Evolutionary conservation across 306 rosid species (phyloP).

Genomic region (Aeschynomene evenia): DNA sequence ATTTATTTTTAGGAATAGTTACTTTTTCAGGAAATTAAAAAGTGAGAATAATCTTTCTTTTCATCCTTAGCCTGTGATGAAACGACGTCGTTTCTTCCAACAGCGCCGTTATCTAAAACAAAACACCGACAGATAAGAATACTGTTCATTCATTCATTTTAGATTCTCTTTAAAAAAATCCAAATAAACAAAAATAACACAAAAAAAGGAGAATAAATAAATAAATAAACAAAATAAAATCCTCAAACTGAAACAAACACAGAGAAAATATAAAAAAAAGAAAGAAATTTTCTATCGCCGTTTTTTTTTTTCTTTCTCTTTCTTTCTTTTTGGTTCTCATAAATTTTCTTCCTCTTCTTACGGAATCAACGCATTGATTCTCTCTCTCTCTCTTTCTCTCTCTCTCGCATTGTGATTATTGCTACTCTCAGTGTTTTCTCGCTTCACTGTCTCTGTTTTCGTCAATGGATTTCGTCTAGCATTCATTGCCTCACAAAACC

Average conservation of each 20-base stretch:
- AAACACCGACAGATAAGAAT: no score
- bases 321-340: background rate
- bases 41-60: background rate
- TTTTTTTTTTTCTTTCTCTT: background rate
- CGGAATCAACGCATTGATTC: slow-evolving; percentile 33
- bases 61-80: no score
- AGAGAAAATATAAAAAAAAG: background rate
- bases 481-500: slow-evolving; percentile 2
- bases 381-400: slow-evolving; percentile 6
- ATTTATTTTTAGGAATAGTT: no score
- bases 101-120: no score
- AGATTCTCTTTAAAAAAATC: no score
- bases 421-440: background rate
- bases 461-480: slow-evolving; percentile 35
- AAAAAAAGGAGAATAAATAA: background rate
- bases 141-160: no score
- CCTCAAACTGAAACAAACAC: background rate
- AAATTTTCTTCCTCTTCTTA: background rate
- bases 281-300: background rate
- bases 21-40: background rate
- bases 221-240: background rate
- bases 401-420: no score
- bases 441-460: background rate
- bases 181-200: background rate
- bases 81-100: no score